Evolutionary conservation across 371 early-diverging fungal genomes (phyloP), one percentile per base, ranked within the genome.

Genomic region (Dentiscutata heterogama): DNA sequence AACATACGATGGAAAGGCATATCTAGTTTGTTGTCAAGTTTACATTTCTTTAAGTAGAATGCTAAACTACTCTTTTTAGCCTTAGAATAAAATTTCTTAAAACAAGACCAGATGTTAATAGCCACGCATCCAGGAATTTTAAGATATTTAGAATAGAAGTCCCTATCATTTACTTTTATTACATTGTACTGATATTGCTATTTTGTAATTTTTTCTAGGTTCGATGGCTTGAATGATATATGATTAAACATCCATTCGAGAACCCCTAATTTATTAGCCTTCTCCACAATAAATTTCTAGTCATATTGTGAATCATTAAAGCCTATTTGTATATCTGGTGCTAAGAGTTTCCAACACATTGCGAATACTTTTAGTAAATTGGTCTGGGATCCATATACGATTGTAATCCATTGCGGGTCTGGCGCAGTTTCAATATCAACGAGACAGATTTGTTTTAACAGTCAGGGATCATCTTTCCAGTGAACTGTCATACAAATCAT

Each of bases 401-500:
- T 75, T 58, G 76, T 75, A 25, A 75, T 75, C 76, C 29, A 56
- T 31, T 29, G 3, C 2, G 35, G 13, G 27, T 75, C 56, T 54
- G 76, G 60, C 35, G 16, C 16, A 16, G 35, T 54, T 29, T 75
- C 58, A n/a, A 75, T 5, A 29, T 60, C 35, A 35, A 71, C 27
- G 25, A 71, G 25, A 72, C 25, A 29, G 14, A 25, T 72, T 31
- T 16, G 68, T 18, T 68, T 68, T 68, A 68, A 27, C n/a, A 11
- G 42, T 39, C 8, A 46, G 39, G 50, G 10, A 77, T 13, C 1
- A 63, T 77, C 27, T 72, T 72, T 29, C 72, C 14, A 71, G 39
- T 71, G 73, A 22, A 72, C 16, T 16, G 73, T 72, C 51, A 77
- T 77, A 60, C 78, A 77, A 77, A 77, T 77, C 63, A 77, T 77